Conservation (phyloP, 2,329 filamentous ascomycete genomes). For the Fusarium coicis region DNA sequence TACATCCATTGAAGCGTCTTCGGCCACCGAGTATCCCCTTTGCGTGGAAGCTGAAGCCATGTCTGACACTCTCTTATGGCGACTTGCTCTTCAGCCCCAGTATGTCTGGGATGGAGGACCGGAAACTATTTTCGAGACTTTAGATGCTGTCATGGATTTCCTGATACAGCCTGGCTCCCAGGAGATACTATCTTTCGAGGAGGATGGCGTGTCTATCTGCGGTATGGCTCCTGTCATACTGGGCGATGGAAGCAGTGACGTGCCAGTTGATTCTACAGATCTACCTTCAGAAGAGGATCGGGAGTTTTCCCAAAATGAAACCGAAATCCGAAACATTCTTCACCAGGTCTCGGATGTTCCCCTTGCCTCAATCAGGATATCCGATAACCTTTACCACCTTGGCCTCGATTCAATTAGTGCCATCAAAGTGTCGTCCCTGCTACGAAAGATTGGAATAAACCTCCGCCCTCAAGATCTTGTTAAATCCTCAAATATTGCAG, state of each 20-base stretch:
- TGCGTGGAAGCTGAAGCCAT: constrained; percentile 82
- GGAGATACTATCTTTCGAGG: constrained; percentile 65
- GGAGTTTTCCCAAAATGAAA: constrained; percentile 51
- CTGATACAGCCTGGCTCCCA: constrained; percentile 62
- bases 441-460: constrained; percentile 71
- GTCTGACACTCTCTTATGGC: constrained; percentile 70
- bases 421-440: constrained; percentile 80
- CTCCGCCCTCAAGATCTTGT: constrained; percentile 79
- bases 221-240: constrained; percentile 59
- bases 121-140: constrained; percentile 61
- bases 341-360: constrained; percentile 70
- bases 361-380: constrained; percentile 65
- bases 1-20: constrained; percentile 69
- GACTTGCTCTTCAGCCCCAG: constrained; percentile 73
- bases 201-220: constrained; percentile 69
- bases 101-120: constrained; percentile 61
- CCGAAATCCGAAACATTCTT: constrained; percentile 59
- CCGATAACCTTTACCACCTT: constrained; percentile 80
- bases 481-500: constrained; percentile 69
- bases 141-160: constrained; percentile 69
- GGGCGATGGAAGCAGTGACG: not conserved
- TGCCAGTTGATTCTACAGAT: not conserved
- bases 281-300: not conserved
- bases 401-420: constrained; percentile 93
- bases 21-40: constrained; percentile 82